Conservation (phyloP, 441 rosid genomes). For the Cnidoscolus chayamansa region DNA sequence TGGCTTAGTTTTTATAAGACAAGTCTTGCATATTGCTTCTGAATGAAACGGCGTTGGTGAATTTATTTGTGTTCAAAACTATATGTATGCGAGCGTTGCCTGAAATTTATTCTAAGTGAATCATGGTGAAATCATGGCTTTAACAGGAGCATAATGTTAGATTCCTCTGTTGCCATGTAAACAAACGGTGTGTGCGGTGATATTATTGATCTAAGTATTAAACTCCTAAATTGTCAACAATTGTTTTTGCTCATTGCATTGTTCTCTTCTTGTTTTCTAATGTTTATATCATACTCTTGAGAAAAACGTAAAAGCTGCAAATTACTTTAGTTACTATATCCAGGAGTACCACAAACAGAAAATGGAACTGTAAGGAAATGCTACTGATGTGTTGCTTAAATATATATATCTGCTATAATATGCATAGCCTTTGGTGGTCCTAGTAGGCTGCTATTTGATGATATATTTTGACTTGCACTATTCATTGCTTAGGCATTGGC, state of each 20-base stretch:
- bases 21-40: background rate
- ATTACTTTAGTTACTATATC: background rate
- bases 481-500: constrained; percentile 65
- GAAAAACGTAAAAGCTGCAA: background rate
- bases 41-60: background rate
- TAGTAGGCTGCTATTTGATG: background rate
- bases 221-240: background rate
- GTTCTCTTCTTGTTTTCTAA: background rate
- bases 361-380: background rate
- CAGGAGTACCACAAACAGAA: background rate
- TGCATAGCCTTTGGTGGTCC: background rate
- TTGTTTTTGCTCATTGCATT: background rate
- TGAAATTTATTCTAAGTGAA: background rate
- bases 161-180: background rate
- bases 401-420: background rate
- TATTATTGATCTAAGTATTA: background rate
- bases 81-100: background rate
- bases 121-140: too few relatives aligned
- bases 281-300: background rate
- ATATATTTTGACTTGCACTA: background rate
- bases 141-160: too few relatives aligned
- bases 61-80: background rate
- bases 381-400: background rate
- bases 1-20: background rate
- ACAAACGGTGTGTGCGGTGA: background rate